Evolutionary conservation across 345 rosid genomes (phyloP), one percentile per base, ranked within the genome.

Genomic region (Heritiera fomes): DNA sequence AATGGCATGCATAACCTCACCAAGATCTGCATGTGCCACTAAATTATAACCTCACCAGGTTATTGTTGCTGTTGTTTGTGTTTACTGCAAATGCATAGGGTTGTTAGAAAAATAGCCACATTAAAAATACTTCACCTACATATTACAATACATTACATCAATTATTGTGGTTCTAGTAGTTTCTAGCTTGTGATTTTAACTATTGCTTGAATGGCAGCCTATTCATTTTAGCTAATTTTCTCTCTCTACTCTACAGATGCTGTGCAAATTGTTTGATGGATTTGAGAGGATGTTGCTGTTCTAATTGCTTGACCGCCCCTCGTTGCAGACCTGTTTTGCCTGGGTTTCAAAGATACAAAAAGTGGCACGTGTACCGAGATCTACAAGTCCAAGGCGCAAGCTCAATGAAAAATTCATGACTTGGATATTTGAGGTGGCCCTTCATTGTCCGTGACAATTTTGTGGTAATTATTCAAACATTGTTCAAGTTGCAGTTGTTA

Each of bases 291-390:
- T 91, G 99, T 53, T 94, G 98, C 86, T 82, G 94, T 85, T 83
- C 82, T 41, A 76, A 80, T 78, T 96, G 97, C 84, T 87, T 83
- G 5, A 82, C 85, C 70, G 95, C 97, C 41, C 88, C 92, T 67
- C 94, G 98, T 53, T 83, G 87, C 76, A 89, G 99, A 82, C 98
- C 99, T 34, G 83, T 91, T 80, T 87, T 96, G 73, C 89, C 91
- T 59, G 93, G 91, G 43, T 70, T 84, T 77, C 90, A 92, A 75
- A 89, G 99, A 90, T 96, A 92, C 86, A 67, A 84, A 79, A 96
- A 91, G 77, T 96, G 99, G 98, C 90, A 92, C 78, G 76, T 84
- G 2, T 94, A 96, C 82, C 85, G 92, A 14, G 91, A 90, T 83
- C 63, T 80, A 41, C 79, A 80, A 76, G 43, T 79, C 53, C 87